Base-by-base conservation (phyloP, 2,329 filamentous ascomycete species). In the Fusarium transvaalense region DNA sequence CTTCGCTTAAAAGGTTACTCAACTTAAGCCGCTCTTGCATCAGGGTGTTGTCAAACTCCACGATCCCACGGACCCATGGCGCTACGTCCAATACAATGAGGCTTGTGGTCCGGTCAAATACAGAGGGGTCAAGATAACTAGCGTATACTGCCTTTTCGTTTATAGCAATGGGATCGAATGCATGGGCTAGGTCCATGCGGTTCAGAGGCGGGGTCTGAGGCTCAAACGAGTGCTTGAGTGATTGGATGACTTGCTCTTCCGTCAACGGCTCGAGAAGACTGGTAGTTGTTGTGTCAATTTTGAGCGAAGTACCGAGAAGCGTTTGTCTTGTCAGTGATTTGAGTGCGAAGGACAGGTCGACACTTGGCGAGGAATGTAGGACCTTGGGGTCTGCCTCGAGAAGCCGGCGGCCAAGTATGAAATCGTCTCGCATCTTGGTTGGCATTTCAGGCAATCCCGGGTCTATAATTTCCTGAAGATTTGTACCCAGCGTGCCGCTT, bases 1-100 rank as follows among this genome's bases (percentile, higher is more conserved):
- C 86, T 66, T 89, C 86, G 53, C 86, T 88, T 14, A 92, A 79
- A 2, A 93, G 77, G 55, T 83, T 88, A 68, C 88, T 88, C 12
- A 92, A 78, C 19, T 85, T 85, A 10, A 87, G 76, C 13, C 93
- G 87, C 67, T 93, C 88, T 64, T 88, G 83, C 73, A 93, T 91
- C 2, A 96, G 85, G 2, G 84, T 84, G 21, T 88, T 82, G 71
- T 98, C 95, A 75, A 91, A 92, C 0, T 89, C 84, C 3, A 95
- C 89, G 62, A 99, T 98, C 37, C 86, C 85, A 13, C 97, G 91
- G n/a, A 98, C 87, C 77, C 93, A 98, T 0, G 97, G 96, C 0
- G 94, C 94, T 3, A 98, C 83, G 67, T 99, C 96, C 14, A 90
- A 81, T 0, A 87, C 85, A 32, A 97, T 88, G 21, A 90, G 82